Conservation (phyloP, 1,139 yeast species). For the Arxiozyma heterogenica region DNA sequence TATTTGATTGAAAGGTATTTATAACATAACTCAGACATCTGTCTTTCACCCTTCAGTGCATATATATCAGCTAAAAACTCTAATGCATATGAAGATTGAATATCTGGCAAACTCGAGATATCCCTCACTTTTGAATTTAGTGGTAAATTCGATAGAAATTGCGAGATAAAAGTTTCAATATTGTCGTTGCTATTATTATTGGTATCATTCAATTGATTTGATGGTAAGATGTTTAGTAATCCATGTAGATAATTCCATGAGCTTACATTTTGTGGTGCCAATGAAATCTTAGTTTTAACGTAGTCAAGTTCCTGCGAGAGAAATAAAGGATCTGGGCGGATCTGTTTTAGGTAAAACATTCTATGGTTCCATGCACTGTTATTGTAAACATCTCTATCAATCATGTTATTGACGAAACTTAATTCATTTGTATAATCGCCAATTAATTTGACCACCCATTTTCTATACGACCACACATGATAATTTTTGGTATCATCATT, state of each 20-base stretch:
- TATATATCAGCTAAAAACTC: conserved; percentile 54
- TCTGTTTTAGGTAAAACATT: conserved; percentile 40
- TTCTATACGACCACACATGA: conserved; percentile 90
- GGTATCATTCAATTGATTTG: conserved; percentile 27
- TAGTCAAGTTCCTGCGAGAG: conserved; percentile 40
- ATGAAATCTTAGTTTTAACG: conserved; percentile 38
- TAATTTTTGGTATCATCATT: conserved; percentile 80
- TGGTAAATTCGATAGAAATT: conserved; percentile 1
- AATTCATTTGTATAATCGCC: conserved; percentile 44
- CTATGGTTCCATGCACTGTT: conserved; percentile 94
- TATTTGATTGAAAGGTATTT: conserved; percentile 41
- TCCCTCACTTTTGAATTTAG: background rate
- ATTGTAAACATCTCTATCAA: conserved; percentile 64
- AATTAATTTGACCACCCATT: conserved; percentile 63
- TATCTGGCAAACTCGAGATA: conserved; percentile 23
- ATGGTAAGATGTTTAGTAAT: conserved; percentile 35
- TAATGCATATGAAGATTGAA: conserved; percentile 53
- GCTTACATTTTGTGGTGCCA: conserved; percentile 78
- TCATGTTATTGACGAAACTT: conserved; percentile 40
- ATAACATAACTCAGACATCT: conserved; percentile 38
- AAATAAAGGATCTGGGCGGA: conserved; percentile 7
- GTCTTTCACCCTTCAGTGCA: conserved; percentile 24
- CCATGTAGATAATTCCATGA: conserved; percentile 80
- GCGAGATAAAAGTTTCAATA: background rate
- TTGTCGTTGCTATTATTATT: background rate